Evolutionary conservation across 1,139 yeast genomes (phyloP).

Genomic region (Komagataea norvegica): DNA sequence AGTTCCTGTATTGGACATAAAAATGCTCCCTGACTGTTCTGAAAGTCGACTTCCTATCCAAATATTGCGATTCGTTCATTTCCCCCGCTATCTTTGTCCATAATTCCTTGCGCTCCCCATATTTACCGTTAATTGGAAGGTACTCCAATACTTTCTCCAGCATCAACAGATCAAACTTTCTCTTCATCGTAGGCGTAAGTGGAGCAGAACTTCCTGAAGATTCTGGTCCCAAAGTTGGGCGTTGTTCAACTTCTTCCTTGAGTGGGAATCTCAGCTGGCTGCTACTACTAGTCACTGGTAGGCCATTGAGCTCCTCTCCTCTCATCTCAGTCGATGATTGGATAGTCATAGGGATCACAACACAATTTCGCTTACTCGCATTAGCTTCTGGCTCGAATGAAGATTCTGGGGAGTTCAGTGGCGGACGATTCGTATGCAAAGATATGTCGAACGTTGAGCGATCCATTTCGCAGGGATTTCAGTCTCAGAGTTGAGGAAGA

Average conservation of each 20-base stretch:
- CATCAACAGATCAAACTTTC: not conserved
- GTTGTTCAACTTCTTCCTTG: not conserved
- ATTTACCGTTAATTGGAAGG: constrained; percentile 4
- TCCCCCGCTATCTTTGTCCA: constrained; percentile 2
- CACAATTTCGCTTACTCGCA: no score
- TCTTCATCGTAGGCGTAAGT: no score
- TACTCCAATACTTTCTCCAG: not conserved
- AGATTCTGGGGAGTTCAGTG: constrained; percentile 11
- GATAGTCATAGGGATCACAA: no score
- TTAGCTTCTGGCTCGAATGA: not conserved
- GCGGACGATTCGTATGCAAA: constrained; percentile 12
- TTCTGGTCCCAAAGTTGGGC: no score
- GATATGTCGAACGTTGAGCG: constrained; percentile 11
- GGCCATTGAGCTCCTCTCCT: no score
- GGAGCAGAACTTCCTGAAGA: no score
- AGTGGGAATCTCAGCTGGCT: no score
- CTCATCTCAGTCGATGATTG: no score
- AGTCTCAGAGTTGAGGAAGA: no score
- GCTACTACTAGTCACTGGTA: no score
- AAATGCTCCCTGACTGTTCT: constrained; percentile 5
- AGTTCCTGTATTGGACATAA: constrained; percentile 5
- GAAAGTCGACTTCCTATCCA: not conserved
- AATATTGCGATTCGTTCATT: not conserved
- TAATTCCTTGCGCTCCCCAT: constrained; percentile 1
- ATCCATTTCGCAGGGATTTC: no score